phyloP scores from a whole-genome alignment of 2,329 filamentous ascomycete species.

The Aspergillus sp. region DNA sequence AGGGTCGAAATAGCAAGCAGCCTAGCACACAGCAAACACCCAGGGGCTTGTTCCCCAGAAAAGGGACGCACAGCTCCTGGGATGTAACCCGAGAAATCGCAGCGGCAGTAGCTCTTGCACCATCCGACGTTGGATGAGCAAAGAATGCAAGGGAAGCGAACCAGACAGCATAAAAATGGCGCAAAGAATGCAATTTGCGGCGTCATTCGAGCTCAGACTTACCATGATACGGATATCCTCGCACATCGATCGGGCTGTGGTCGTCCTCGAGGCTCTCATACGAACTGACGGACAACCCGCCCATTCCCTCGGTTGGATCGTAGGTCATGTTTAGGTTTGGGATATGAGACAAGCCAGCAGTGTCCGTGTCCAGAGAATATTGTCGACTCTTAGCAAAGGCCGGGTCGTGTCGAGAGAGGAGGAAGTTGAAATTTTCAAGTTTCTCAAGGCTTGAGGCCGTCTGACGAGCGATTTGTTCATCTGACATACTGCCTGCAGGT shows the following conservation, averaged over 20 bases:
- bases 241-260: slow-evolving; percentile 37
- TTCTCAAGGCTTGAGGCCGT: slow-evolving; percentile 31
- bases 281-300: slow-evolving; percentile 42
- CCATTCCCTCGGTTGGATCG: slow-evolving; percentile 42
- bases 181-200: slow-evolving; percentile 33
- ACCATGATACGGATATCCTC: slow-evolving; percentile 42
- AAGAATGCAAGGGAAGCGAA: slow-evolving; percentile 24
- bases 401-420: slow-evolving; percentile 35
- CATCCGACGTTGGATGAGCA: slow-evolving; percentile 13
- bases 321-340: slow-evolving; percentile 39
- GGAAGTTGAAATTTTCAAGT: slow-evolving; percentile 39
- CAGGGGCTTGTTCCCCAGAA: slow-evolving; percentile 13
- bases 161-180: slow-evolving; percentile 31
- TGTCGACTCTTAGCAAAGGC: slow-evolving; percentile 32
- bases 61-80: slow-evolving; percentile 4
- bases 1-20: neutral
- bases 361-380: slow-evolving; percentile 40
- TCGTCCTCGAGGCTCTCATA: slow-evolving; percentile 44
- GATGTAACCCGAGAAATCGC: slow-evolving; percentile 6
- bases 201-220: slow-evolving; percentile 30
- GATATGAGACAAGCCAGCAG: slow-evolving; percentile 30
- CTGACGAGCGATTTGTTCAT: slow-evolving; percentile 30
- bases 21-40: neutral
- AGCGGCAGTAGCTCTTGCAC: slow-evolving; percentile 14
- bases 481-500: slow-evolving; percentile 31